Percentiles rank a stretch among this genome's conserved stretches.
phyloP scores from a whole-genome alignment of 2,329 filamentous ascomycete species.

The Didymella lethalis region DNA sequence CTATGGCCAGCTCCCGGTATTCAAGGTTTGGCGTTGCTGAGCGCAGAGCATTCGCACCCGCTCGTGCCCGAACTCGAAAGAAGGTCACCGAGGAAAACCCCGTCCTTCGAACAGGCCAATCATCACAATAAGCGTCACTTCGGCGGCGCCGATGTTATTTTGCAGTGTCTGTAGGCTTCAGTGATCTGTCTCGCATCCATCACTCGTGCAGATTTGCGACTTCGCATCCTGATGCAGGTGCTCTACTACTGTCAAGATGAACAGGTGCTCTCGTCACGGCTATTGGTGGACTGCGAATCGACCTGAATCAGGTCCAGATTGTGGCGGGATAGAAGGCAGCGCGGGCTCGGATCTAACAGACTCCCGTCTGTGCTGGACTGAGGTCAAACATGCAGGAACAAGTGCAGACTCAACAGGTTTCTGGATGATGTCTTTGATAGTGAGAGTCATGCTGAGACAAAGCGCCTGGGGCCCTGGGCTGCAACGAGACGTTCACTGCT shows the following conservation, averaged over 20 bases:
- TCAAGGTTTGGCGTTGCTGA: not conserved
- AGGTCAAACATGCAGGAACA: slow-evolving; percentile 27
- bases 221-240: slow-evolving; percentile 6
- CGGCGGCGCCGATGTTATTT: not conserved
- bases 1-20: not conserved
- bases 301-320: not conserved
- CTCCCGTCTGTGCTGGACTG: slow-evolving; percentile 7
- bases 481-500: slow-evolving; percentile 24
- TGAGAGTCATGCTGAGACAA: slow-evolving; percentile 24
- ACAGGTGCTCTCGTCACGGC: not conserved
- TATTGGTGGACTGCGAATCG: slow-evolving; percentile 9
- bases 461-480: not conserved
- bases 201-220: not conserved
- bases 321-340: not conserved
- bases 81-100: not conserved
- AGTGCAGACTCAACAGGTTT: slow-evolving; percentile 27
- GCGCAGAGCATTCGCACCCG: not conserved
- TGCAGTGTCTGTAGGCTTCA: not conserved
- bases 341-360: slow-evolving; percentile 3
- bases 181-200: not conserved
- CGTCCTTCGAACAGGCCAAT: not conserved
- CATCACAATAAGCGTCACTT: not conserved
- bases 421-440: slow-evolving; percentile 14
- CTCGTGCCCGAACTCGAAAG: not conserved
- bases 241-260: not conserved